These are phyloP conservation scores for Gymnopilus junonius DNA, from an alignment of 768 basidiomycete species.

Conservation along the genomic window DNA sequence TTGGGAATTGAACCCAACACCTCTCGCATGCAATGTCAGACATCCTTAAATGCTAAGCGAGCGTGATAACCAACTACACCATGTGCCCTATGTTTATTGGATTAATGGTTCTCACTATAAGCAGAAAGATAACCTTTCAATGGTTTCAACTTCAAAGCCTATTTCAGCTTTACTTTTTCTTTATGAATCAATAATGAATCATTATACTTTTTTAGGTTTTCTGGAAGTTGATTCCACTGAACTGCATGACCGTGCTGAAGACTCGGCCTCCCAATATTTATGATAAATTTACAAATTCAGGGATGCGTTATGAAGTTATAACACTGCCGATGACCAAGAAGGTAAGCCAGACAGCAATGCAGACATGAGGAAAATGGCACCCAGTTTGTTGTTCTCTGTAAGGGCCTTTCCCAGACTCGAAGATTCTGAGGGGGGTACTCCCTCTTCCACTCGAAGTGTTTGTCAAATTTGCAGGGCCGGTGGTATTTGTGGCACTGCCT, in stretches of 20 bases:
- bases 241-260: too few relatives aligned
- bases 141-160: too few relatives aligned
- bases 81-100: slow-evolving; percentile 28
- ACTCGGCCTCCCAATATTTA: too few relatives aligned
- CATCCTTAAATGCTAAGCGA: slow-evolving; percentile 22
- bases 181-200: too few relatives aligned
- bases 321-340: background rate
- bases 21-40: slow-evolving; percentile 16
- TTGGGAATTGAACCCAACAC: slow-evolving; percentile 31
- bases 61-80: slow-evolving; percentile 31
- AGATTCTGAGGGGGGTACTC: background rate
- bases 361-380: background rate
- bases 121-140: too few relatives aligned
- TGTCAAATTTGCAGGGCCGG: background rate
- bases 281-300: too few relatives aligned
- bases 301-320: background rate
- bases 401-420: background rate
- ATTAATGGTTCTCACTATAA: too few relatives aligned
- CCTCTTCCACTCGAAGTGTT: background rate
- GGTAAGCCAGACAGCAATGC: background rate
- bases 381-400: background rate
- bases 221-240: too few relatives aligned
- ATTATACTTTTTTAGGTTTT: too few relatives aligned
- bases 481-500: background rate
- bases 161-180: too few relatives aligned